phyloP scores from a whole-genome alignment of 768 basidiomycete genomes.

The Suillus bovinus region DNA sequence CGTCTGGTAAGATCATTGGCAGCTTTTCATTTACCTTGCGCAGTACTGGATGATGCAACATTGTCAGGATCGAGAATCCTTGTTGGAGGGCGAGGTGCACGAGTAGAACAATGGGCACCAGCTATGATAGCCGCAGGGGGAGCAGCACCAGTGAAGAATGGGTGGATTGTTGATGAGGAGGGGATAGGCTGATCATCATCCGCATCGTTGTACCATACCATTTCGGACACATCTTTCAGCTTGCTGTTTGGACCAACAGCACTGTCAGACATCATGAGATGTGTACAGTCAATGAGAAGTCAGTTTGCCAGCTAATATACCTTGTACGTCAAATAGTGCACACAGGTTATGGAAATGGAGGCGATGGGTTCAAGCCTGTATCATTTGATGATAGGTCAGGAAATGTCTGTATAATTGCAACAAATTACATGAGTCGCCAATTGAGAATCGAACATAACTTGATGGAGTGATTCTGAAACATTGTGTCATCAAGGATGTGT shows the following conservation, averaged over 20 bases:
- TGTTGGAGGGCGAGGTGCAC: background rate
- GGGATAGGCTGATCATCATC: background rate
- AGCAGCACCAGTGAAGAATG: background rate
- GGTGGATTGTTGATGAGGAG: background rate
- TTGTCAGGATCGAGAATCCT: background rate
- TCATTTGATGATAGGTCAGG: too few relatives aligned
- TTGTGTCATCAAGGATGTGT: background rate
- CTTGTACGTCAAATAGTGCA: background rate
- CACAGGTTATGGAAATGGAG: background rate
- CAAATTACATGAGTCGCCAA: background rate
- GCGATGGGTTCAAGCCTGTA: too few relatives aligned
- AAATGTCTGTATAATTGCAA: background rate
- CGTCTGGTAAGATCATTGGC: background rate
- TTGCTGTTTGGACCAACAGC: background rate
- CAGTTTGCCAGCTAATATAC: background rate
- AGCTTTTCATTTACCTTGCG: background rate
- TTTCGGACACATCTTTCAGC: slow-evolving; percentile 3
- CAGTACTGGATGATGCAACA: background rate
- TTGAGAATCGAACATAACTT: background rate
- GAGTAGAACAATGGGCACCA: background rate
- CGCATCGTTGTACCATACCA: background rate
- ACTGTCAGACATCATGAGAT: background rate
- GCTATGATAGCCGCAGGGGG: background rate
- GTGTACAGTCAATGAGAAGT: background rate
- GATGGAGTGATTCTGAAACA: background rate